A percentile compares a stretch with the other conserved stretches of the same genome.
Conservation (phyloP, 805 yeast species). For the Saccharomycopsis javanensis region DNA sequence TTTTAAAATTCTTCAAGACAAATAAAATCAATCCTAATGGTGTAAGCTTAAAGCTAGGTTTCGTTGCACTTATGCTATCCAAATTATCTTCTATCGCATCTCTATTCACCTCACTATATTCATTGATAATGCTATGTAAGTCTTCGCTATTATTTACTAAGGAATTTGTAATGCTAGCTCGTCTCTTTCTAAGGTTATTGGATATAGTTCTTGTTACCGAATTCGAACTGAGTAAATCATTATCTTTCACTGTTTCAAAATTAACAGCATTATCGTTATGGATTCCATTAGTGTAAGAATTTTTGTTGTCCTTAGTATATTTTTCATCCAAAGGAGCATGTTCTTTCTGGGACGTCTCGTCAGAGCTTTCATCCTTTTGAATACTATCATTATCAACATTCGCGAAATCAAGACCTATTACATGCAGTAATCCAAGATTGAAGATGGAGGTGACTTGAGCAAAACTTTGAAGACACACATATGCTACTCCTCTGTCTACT, state of each 20-base stretch:
- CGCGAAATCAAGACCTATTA: constrained; percentile 31
- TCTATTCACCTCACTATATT: constrained; percentile 10
- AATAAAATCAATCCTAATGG: constrained; percentile 20
- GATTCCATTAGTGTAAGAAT: not conserved
- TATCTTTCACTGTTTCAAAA: not conserved
- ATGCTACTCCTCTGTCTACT: constrained; percentile 41
- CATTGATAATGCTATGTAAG: constrained; percentile 1
- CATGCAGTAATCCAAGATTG: constrained; percentile 32
- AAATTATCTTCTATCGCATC: not conserved
- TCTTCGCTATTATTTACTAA: not conserved
- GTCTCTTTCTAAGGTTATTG: not conserved
- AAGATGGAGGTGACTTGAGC: constrained; percentile 34
- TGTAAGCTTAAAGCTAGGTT: not conserved
- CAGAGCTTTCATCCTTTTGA: not conserved
- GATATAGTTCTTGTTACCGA: not conserved
- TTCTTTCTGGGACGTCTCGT: not conserved
- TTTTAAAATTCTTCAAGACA: constrained; percentile 43
- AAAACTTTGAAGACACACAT: constrained; percentile 38
- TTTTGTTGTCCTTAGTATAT: too few species aligned
- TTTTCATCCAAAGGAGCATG: not conserved
- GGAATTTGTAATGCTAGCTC: not conserved
- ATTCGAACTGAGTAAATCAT: not conserved
- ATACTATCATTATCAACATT: constrained; percentile 2
- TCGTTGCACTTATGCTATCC: not conserved
- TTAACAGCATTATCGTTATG: not conserved